Base-by-base conservation (phyloP, 352 stramenopile genomes). In the Phytophthora aleatoria region DNA sequence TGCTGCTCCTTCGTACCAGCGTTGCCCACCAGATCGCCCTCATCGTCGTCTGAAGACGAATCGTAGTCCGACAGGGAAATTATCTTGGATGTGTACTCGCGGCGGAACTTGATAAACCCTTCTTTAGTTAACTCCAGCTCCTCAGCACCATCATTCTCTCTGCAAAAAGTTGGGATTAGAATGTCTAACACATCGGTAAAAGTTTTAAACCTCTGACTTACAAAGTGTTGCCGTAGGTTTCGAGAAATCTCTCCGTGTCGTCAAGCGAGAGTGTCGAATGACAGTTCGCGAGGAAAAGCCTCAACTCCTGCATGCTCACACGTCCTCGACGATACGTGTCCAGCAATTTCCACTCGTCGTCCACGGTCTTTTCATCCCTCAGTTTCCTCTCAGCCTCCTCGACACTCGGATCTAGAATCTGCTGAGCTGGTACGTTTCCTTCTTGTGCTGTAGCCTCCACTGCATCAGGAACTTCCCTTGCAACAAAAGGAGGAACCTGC, bases 321-420 rank as follows among this genome's bases (percentile, higher is more conserved):
- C 42, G 51, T 0, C 74, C 79, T 28, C 76, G 69, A 10, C 67
- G 69, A 50, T 87, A 80, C 55, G 77, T 74, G 61, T 91, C 82
- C n/a, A 91, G 20, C 38, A 77, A 41, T 28, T 71, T 79, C 82
- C 82, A 91, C 57, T 91, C 79, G 44, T 72, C 58, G 24, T 81
- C 73, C 67, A 79, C 74, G 13, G 75, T 27, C 48, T 77, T 59
- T 1, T 63, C 57, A 11, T 78, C 74, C 33, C 68, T 53, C 35
- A 69, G 31, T 13, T 69, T 59, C 4, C 66, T 43, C 9, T 60
- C 55, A 0, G 65, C 35, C 9, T 68, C 60, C n/a, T 75, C 69
- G 20, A 57, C 59, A 26, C 52, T 69, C 10, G 44, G 26, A 28
- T 16, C 15, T 35, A 39, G 30, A 33, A 39, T 24, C 24, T 58